Evolutionary conservation across 768 basidiomycete species (phyloP).

Genomic region (Hericium coralloides): DNA sequence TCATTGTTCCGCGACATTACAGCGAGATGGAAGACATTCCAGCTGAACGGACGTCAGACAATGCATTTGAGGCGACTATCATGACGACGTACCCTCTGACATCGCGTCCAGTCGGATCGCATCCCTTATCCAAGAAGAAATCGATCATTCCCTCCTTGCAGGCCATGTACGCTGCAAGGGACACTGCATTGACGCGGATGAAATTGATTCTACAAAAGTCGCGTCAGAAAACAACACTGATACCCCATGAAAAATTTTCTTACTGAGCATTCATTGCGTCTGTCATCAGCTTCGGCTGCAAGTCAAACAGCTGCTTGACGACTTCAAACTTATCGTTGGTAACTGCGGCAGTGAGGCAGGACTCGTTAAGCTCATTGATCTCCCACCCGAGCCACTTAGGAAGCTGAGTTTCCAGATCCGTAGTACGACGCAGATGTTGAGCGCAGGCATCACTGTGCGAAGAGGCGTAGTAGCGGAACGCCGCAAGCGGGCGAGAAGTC

Average conservation of each 20-base stretch:
- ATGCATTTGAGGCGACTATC: neutral
- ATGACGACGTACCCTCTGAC: constrained; percentile 31
- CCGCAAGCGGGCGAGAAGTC: constrained; percentile 35
- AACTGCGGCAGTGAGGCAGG: constrained; percentile 39
- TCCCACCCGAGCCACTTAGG: constrained; percentile 46
- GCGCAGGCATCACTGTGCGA: constrained; percentile 35
- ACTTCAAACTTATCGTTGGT: constrained; percentile 26
- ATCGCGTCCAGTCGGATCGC: constrained; percentile 37
- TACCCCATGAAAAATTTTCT: neutral
- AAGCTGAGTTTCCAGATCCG: constrained; percentile 32
- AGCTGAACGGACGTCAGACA: constrained; percentile 25
- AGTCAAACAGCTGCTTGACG: constrained; percentile 37
- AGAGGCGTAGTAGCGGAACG: constrained; percentile 41
- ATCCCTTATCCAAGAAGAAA: constrained; percentile 38
- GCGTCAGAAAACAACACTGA: neutral
- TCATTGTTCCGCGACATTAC: constrained; percentile 20
- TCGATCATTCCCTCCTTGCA: constrained; percentile 32
- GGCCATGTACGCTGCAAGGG: constrained; percentile 29
- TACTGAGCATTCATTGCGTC: constrained; percentile 36
- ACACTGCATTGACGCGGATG: constrained; percentile 34
- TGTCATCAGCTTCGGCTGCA: constrained; percentile 33
- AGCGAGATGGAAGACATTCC: constrained; percentile 48
- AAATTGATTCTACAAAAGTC: constrained; percentile 32
- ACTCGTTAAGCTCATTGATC: constrained; percentile 39
- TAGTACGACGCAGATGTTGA: constrained; percentile 29